These are phyloP conservation scores for Hypocrella siamensis DNA, from an alignment of 2,329 filamentous ascomycete genomes.

Conservation along the genomic window DNA sequence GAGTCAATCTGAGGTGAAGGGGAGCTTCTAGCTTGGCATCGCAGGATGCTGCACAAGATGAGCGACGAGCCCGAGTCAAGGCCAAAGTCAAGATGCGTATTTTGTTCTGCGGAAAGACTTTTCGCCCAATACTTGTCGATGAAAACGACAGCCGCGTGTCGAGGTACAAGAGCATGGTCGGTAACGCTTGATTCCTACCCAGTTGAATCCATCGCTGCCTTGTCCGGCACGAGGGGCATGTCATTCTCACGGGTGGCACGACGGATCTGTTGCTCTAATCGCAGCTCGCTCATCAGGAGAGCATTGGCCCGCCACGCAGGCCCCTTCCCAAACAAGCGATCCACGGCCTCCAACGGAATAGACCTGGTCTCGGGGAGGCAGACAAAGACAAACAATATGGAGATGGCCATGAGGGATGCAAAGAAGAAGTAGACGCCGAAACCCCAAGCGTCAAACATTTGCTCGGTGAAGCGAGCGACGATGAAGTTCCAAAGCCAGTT, in stretches of 20 bases:
- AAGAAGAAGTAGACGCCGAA: slow-evolving; percentile 59
- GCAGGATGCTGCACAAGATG: too few relatives aligned
- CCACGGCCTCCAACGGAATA: slow-evolving; percentile 49
- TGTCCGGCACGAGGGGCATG: slow-evolving; percentile 12
- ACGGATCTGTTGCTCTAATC: slow-evolving; percentile 16
- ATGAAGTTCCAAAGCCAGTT: slow-evolving; percentile 66
- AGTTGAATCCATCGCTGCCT: slow-evolving; percentile 11
- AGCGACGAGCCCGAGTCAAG: too few relatives aligned
- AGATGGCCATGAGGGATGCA: slow-evolving; percentile 42
- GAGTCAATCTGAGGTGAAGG: too few relatives aligned
- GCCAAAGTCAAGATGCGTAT: too few relatives aligned
- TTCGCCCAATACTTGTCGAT: too few relatives aligned
- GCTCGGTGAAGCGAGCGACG: slow-evolving; percentile 49
- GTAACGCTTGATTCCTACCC: slow-evolving; percentile 6
- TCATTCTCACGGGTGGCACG: slow-evolving; percentile 14
- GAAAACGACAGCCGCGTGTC: too few relatives aligned
- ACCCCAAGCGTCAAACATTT: slow-evolving; percentile 43
- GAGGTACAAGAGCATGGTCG: too few relatives aligned
- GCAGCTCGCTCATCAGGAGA: slow-evolving; percentile 26
- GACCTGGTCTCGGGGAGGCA: slow-evolving; percentile 51
- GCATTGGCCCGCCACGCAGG: slow-evolving; percentile 28
- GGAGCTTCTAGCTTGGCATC: too few relatives aligned
- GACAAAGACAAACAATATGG: slow-evolving; percentile 44
- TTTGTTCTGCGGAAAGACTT: too few relatives aligned
- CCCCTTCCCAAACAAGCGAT: slow-evolving; percentile 39